Evolutionary conservation across 495 filamentous ascomycete genomes (phyloP), one percentile per base, ranked within the genome.

Genomic region (Aspergillus sclerotioniger): DNA sequence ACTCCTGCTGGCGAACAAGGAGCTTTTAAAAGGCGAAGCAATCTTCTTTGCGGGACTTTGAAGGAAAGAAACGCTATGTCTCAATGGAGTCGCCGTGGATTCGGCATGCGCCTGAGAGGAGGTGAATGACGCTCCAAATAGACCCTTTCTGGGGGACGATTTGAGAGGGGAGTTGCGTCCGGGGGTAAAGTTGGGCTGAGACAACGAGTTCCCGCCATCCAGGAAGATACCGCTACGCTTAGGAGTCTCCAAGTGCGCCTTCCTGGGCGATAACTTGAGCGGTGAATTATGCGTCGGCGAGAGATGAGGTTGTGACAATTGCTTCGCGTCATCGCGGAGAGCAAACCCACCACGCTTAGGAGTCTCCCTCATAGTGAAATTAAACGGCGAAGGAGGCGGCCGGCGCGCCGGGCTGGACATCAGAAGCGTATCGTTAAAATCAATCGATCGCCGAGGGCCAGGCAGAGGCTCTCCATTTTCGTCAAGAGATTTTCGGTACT

Each of bases 371-470:
- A 77, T 52, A 13, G 62, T 72, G 57, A 77, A 80, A 55, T 77
- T 73, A 68, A 82, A 81, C 15, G 82, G 78, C 7, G 79, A 82
- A 7, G 74, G 63, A 8, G 81, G 73, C 3, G 77, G 78, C 35
- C 80, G 71, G 46, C 73, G 70, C 12, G 81, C 77, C 33, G 82
- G 81, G 55, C 78, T 82, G 28, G 71, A 76, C 67, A 80, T 73
- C 29, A 79, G 69, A 10, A 65, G 39, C 0, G 73, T 70, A 8
- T 76, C 72, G 16, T 61, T 73, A 47, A 76, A 73, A 35, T 73
- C 68, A 13, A 76, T 57, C 0, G 67, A 56, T 51, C 70, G 74
- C 10, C 64, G 69, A 33, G 64, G 55, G 53, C 62, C 62, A 10
- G 68, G 64, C 3, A 62, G 65, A 4, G 71, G 71, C 44, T 74